Evolutionary conservation across 1,284 basidiomycete species (phyloP), one percentile per base, ranked within the genome.

Genomic region (Xerocomus minutiporus): DNA sequence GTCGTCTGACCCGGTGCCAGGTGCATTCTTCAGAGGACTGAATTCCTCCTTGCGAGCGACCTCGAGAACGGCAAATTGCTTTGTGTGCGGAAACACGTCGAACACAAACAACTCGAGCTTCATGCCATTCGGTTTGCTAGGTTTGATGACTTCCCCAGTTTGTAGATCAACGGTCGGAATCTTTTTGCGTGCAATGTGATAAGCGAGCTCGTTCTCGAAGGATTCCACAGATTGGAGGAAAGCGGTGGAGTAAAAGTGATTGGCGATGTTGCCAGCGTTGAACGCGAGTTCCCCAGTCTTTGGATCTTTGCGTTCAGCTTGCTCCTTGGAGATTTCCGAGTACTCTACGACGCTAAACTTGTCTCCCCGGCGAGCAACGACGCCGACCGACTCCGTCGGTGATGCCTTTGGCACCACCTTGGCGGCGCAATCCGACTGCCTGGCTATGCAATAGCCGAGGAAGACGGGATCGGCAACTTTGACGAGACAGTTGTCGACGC

Each of bases 51-150:
- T 76, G 48, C 97, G 80, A 48, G 83, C 82, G 39, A 97, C 93
- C 71, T 98, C 95, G 68, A 98, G 75, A 31, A 98, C 91, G 38
- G 88, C 83, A 54, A 99, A 91, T 51, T 75, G 78, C 63, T 84
- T 73, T 43, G 92, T 91, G 75, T 86, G 94, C 6, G 97, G 96
- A 79, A 99, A 98, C 46, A 99, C 97, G 73, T 99, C 96, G 66
- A 99, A 99, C 48, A 99, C 90, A 73, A 99, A 99, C 73, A 97
- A 79, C 73, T 99, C 97, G 59, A 99, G 83, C 75, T 99, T 99
- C 91, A 99, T 97, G 53, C 97, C 97, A 71, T 99, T 99, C n/a
- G 93, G 91, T 66, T 85, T 84, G 52, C 72, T 73, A 5, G 96
- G 95, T 70, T 94, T 96, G 68, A 93, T 71, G 3, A 67, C 45